phyloP scores from a whole-genome alignment of 306 rosid species.

The Astragalus membranaceus region DNA sequence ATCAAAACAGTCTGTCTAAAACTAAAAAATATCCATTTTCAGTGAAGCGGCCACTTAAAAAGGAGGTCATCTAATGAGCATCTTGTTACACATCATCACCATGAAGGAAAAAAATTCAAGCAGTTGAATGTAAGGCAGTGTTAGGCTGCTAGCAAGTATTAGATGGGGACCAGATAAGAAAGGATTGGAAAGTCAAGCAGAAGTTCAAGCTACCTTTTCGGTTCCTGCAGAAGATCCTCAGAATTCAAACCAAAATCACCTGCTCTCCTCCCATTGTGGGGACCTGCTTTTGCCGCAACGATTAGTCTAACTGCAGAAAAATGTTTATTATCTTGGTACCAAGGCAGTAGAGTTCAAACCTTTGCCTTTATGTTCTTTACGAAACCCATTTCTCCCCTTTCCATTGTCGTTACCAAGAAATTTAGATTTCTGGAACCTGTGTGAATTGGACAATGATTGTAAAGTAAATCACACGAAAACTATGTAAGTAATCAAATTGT shows the following conservation, averaged over 20 bases:
- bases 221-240: conserved; percentile 37
- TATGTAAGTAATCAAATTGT: background rate
- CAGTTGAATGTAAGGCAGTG: background rate
- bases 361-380: conserved; percentile 38
- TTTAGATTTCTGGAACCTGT: conserved; percentile 71
- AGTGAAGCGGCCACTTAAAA: background rate
- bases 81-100: background rate
- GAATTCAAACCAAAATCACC: conserved; percentile 32
- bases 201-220: conserved; percentile 53
- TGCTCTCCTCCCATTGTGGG: conserved; percentile 30
- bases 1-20: background rate
- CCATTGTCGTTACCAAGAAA: conserved; percentile 43
- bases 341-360: conserved; percentile 45
- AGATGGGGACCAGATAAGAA: background rate
- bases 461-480: conserved; percentile 1
- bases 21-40: background rate
- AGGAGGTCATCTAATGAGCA: background rate
- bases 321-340: background rate
- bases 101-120: background rate
- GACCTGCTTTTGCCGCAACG: conserved; percentile 40
- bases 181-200: conserved; percentile 9
- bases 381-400: conserved; percentile 35
- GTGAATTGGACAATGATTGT: conserved; percentile 12
- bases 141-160: background rate
- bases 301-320: conserved; percentile 21